Conservation (phyloP, 345 rosid genomes). For the Moricandia arvensis region DNA sequence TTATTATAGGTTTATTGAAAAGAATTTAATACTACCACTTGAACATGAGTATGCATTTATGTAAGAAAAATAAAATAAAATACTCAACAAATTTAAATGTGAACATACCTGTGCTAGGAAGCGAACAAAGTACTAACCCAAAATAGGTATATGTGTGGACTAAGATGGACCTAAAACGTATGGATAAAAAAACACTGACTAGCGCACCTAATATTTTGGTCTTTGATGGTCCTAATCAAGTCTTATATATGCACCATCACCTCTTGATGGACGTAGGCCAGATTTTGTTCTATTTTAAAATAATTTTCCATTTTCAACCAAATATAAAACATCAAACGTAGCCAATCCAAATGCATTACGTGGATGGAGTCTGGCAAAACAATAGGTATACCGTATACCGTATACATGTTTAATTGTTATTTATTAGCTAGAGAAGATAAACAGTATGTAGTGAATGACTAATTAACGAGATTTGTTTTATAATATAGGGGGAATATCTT, state of each 20-base stretch:
- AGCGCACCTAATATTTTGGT: slow-evolving; percentile 22
- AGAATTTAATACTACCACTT: background rate
- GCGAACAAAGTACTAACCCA: background rate
- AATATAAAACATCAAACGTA: background rate
- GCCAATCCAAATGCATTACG: slow-evolving; percentile 5
- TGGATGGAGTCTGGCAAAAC: slow-evolving; percentile 3
- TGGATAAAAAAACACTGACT: background rate
- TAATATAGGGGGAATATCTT: background rate
- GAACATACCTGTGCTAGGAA: slow-evolving; percentile 20
- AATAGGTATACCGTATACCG: background rate
- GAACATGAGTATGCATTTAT: background rate
- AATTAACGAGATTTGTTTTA: slow-evolving; percentile 1
- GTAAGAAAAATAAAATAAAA: background rate
- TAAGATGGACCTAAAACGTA: background rate
- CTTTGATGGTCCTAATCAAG: slow-evolving; percentile 27
- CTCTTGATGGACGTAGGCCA: slow-evolving; percentile 32
- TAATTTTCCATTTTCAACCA: slow-evolving; percentile 8
- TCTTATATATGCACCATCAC: slow-evolving; percentile 10
- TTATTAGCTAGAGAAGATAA: background rate
- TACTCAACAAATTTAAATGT: background rate
- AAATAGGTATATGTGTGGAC: slow-evolving; percentile 22
- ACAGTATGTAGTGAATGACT: background rate
- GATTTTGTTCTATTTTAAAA: slow-evolving; percentile 6
- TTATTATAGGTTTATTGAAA: background rate
- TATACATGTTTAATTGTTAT: background rate